Conservation (phyloP, 2,329 filamentous ascomycete species). For the Penicillium occitanis region DNA sequence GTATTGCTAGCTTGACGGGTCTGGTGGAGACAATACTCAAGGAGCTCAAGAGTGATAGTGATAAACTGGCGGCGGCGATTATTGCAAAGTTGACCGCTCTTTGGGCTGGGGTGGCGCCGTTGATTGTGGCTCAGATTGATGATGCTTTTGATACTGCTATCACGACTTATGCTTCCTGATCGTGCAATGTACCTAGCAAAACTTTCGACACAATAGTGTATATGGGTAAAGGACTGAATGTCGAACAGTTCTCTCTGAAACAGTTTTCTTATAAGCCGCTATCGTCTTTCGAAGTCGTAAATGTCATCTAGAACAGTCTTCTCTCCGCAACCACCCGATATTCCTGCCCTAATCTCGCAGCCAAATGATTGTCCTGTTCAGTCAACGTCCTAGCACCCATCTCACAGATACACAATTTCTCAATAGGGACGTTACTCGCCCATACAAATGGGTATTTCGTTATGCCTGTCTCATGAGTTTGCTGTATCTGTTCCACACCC, state of each 20-base stretch:
- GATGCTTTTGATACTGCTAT: conserved; percentile 13
- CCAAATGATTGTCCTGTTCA: conserved; percentile 39
- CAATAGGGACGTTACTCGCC: conserved; percentile 67
- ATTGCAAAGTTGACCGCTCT: conserved; percentile 7
- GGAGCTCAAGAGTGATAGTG: conserved; percentile 16
- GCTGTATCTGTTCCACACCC: conserved; percentile 5
- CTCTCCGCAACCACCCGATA: conserved; percentile 53
- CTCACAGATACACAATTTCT: conserved; percentile 73
- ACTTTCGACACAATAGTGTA: background rate
- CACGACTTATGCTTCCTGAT: conserved; percentile 10
- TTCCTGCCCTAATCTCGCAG: conserved; percentile 52
- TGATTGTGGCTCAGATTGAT: conserved; percentile 12
- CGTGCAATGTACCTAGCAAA: background rate
- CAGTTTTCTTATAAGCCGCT: no score
- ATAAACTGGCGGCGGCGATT: conserved; percentile 5
- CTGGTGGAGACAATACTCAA: conserved; percentile 9
- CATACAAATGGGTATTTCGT: conserved; percentile 57
- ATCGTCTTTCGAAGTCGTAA: no score
- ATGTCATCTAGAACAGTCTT: conserved; percentile 26
- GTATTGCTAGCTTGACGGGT: conserved; percentile 8
- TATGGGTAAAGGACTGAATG: no score
- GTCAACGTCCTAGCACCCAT: conserved; percentile 78
- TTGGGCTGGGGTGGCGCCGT: conserved; percentile 11
- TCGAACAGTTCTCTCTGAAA: no score
- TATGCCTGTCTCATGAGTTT: conserved; percentile 24